Conservation (phyloP, 768 basidiomycete species). For the Boletus bicolor region DNA sequence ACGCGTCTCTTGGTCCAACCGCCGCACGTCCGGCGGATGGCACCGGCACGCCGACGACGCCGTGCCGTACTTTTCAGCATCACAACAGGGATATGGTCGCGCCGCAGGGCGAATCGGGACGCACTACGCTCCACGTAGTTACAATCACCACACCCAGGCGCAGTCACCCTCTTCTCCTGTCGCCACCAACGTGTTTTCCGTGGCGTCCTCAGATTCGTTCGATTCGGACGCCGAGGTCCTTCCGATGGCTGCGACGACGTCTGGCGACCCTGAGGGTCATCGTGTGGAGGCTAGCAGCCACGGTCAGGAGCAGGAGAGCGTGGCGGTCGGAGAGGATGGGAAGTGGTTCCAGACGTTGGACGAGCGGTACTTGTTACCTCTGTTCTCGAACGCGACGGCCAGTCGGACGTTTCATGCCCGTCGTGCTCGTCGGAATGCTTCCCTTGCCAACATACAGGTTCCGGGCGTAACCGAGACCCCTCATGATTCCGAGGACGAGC, state of each 20-base stretch:
- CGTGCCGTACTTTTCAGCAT: constrained; percentile 33
- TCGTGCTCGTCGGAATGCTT: constrained; percentile 50
- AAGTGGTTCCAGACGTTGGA: constrained; percentile 97
- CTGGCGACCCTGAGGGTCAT: constrained; percentile 25
- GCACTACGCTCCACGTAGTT: constrained; percentile 53
- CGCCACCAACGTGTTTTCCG: constrained; percentile 49
- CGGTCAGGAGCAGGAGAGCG: constrained; percentile 4
- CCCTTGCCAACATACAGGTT: constrained; percentile 21
- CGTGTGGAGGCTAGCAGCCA: constrained; percentile 3
- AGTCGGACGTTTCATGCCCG: constrained; percentile 84
- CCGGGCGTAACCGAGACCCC: constrained; percentile 32
- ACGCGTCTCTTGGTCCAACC: constrained; percentile 35
- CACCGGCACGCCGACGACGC: constrained; percentile 44
- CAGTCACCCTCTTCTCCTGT: constrained; percentile 13
- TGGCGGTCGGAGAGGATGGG: constrained; percentile 58
- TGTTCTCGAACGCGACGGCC: constrained; percentile 91
- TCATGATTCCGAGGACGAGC: constrained; percentile 39
- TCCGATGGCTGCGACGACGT: constrained; percentile 59
- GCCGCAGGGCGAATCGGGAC: constrained; percentile 48
- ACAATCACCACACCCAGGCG: constrained; percentile 58
- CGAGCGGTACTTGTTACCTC: constrained; percentile 87
- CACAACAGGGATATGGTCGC: constrained; percentile 27
- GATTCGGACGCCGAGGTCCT: constrained; percentile 80
- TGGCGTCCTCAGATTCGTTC: constrained; percentile 70
- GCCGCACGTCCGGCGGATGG: constrained; percentile 39